Base-by-base conservation (phyloP, 352 stramenopile genomes). In the Phytophthora niederhauseri region DNA sequence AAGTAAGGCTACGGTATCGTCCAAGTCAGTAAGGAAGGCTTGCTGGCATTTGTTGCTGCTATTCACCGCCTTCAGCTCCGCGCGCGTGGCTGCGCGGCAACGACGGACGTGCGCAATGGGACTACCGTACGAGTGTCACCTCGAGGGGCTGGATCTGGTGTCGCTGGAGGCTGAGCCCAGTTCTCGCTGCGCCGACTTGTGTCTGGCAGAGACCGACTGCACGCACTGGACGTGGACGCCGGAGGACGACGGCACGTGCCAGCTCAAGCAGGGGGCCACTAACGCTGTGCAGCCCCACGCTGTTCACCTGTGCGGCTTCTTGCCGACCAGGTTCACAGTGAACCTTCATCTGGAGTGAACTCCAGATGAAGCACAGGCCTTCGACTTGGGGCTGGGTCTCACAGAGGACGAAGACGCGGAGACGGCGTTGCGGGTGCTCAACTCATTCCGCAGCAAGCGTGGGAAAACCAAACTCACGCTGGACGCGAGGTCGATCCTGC, bases 161-260 rank as follows among this genome's bases (percentile, higher is more conserved):
- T 22, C 46, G 6, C 45, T 72, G 28, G 41, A 65, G 57, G 65
- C 66, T 19, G 72, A 68, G 46, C 38, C 64, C 31, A 76, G 72
- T 36, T 64, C 65, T n/a, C 53, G 57, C n/a, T 84, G 77, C 48
- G 71, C 68, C 31, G 68, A 72, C 9, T 56, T 80, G 36, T 84
- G 77, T 34, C 43, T 74, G 1, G 51, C 68, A 5, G 38, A 78
- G 1, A 19, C 51, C 6, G 61, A 38, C 11, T 84, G 77, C 54
- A 75, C 77, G 51, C 77, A 84, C 53, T 84, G 74, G 74, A 78
- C 70, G 36, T 84, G 74, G 74, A 68, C 64, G 17, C 28, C 67
- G 17, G 61, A 60, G 19, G 30, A 41, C 5, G 57, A 43, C 28
- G 76, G 76, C n/a, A n/a, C n/a, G n/a, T n/a, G n/a, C n/a, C n/a